These are phyloP conservation scores for Withania somnifera DNA, from an alignment of 305 asterid species.

Conservation along the genomic window DNA sequence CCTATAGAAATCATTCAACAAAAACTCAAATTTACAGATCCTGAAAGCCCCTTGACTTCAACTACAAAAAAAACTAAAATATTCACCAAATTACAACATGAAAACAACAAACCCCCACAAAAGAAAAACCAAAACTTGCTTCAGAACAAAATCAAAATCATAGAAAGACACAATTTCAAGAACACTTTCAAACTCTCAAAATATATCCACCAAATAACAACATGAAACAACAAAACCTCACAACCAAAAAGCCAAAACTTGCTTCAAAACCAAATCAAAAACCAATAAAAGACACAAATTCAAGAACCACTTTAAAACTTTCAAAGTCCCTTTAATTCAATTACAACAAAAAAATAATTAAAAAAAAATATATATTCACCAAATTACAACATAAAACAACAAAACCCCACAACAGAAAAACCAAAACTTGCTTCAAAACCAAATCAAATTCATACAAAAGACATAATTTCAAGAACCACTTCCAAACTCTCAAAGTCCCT, in stretches of 20 bases:
- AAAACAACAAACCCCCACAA: too few species aligned
- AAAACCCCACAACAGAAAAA: not conserved
- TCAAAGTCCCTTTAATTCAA: not conserved
- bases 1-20: constrained; percentile 61
- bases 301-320: too few species aligned
- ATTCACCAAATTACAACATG: constrained; percentile 8
- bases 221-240: not conserved
- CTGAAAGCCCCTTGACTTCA: not conserved
- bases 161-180: not conserved
- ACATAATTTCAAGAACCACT: not conserved
- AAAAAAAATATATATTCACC: not conserved
- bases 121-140: not conserved
- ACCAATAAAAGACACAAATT: not conserved
- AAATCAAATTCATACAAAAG: not conserved
- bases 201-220: not conserved
- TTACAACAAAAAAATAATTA: too few species aligned
- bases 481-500: not conserved
- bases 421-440: not conserved
- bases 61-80: constrained; percentile 3
- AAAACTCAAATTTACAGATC: not conserved
- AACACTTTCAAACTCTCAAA: not conserved
- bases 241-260: not conserved
- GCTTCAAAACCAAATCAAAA: constrained; percentile 2
- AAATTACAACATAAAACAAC: not conserved
- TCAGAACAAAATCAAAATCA: not conserved